Base-by-base conservation (phyloP, 345 rosid species). In the Zanthoxylum bungeanum region DNA sequence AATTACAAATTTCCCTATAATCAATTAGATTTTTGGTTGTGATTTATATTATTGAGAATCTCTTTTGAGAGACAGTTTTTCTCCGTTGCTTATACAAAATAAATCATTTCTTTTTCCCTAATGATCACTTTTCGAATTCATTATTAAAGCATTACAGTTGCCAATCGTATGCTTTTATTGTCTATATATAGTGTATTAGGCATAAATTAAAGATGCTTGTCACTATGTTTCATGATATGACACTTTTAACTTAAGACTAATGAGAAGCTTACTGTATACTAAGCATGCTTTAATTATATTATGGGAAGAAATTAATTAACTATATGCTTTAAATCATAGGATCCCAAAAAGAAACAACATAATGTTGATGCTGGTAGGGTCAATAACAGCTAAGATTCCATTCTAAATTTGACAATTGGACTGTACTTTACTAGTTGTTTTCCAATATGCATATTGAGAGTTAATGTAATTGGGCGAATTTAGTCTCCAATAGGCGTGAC, bases 51-150 rank as follows among this genome's bases (percentile, higher is more conserved):
- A 63, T 56, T 46, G 30, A 25, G 51, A 53, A 68, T 37, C 51
- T n/a, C n/a, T 25, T 25, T 37, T 53, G 61, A 25, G 46, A 53
- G 50, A 37, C 61, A 67, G 36, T 61, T 50, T 73, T 30, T 39
- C 21, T 52, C 5, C 1, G 1, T 16, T 44, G 61, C n/a, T n/a
- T 50, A 34, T 60, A 21, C 37, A 22, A 25, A 6, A 36, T 17
- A 17, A 51, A 16, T 9, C 4, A 4, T 73, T 17, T 55, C 1
- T 51, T 49, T 33, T 47, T 24, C 59, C 22, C 9, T 6, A 3
- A 16, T 33, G 53, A 44, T 28, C 33, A n/a, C 50, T 67, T 52
- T 67, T 37, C 24, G 34, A 2, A 2, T 52, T 34, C 33, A 52
- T 36, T 7, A 27, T 52, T 42, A 39, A 39, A 36, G 19, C 24